A percentile compares a stretch with the other conserved stretches of the same genome.
Conservation (phyloP, 73 alveolate species). For the Symbiodinium natans region DNA sequence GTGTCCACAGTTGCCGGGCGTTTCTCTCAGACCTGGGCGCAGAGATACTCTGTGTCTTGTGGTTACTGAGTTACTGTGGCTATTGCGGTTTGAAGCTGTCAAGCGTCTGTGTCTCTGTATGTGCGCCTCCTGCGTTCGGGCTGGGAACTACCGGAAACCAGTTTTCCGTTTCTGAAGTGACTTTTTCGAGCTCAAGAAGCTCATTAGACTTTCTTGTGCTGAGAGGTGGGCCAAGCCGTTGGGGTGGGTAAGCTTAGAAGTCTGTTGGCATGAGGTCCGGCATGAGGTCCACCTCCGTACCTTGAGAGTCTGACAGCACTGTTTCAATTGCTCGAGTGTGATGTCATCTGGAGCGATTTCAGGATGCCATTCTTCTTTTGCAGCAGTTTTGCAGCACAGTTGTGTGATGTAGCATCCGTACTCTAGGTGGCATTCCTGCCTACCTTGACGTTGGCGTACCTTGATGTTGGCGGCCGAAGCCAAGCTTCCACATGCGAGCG, state of each 20-base stretch:
- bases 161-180: neutral
- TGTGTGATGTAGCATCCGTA: too few species aligned
- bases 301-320: slow-evolving; percentile 1
- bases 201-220: neutral
- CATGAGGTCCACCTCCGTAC: neutral
- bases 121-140: neutral
- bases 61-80: neutral
- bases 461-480: slow-evolving; percentile 17
- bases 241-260: too few species aligned
- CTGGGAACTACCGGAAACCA: slow-evolving; percentile 12
- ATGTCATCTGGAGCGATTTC: neutral
- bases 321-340: slow-evolving; percentile 19
- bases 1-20: neutral
- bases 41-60: neutral
- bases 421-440: neutral
- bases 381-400: neutral
- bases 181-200: neutral
- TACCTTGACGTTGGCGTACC: slow-evolving; percentile 5
- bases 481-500: neutral
- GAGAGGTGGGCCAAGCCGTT: neutral
- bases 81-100: neutral
- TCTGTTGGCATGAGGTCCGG: too few species aligned
- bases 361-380: too few species aligned
- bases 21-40: slow-evolving; percentile 12
- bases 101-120: too few species aligned